These are phyloP conservation scores for Dothideomycetidae sp. DNA, from an alignment of 2,329 filamentous ascomycete species.

Conservation along the genomic window DNA sequence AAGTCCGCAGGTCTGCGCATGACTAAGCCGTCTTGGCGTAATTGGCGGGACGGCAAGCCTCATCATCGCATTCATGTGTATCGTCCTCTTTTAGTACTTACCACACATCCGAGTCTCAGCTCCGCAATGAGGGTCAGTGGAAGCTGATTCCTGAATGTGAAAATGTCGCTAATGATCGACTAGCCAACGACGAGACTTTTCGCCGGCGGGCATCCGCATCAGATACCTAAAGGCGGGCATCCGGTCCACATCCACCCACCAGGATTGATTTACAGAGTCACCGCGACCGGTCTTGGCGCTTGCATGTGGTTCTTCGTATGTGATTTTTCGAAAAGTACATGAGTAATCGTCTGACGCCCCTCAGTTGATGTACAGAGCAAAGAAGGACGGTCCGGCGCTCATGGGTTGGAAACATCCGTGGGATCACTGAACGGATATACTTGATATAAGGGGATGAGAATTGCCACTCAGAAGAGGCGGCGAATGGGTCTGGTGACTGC, in stretches of 20 bases:
- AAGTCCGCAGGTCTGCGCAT: no score
- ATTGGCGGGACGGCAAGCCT: no score
- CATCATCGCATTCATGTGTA: no score
- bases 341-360: conserved; percentile 3
- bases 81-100: no score
- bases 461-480: no score
- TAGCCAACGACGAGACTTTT: neutral
- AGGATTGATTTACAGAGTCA: conserved; percentile 64
- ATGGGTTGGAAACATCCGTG: conserved; percentile 93
- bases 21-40: no score
- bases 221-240: conserved; percentile 31
- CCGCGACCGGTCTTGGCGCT: conserved; percentile 74
- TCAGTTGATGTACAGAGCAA: conserved; percentile 82
- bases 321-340: no score
- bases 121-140: conserved; percentile 4
- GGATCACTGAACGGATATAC: conserved; percentile 60
- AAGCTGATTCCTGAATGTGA: neutral
- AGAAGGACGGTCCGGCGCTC: conserved; percentile 65
- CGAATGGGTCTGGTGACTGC: no score
- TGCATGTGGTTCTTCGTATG: conserved; percentile 99
- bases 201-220: conserved; percentile 1
- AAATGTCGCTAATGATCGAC: neutral
- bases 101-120: neutral
- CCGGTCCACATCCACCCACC: conserved; percentile 45
- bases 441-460: neutral